phyloP scores from a whole-genome alignment of 805 yeast genomes.

The Clavispora asparagi region DNA sequence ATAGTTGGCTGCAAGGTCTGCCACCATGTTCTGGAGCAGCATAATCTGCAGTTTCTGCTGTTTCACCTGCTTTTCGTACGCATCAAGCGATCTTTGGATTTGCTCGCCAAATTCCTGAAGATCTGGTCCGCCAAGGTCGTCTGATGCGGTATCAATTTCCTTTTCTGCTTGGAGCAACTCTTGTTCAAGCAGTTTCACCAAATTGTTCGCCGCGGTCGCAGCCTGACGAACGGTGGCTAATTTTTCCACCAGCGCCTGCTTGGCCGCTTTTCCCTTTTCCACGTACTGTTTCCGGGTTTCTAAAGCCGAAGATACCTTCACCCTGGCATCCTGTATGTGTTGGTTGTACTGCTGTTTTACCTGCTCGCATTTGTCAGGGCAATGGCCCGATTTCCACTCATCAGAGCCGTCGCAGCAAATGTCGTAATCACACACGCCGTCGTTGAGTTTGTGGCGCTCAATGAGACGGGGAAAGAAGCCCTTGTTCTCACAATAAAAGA shows the following conservation, averaged over 20 bases:
- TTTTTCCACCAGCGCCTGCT: constrained; percentile 9
- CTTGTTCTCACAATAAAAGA: constrained; percentile 71
- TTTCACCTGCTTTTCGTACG: not conserved
- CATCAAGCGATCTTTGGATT: constrained; percentile 1
- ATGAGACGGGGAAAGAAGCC: constrained; percentile 64
- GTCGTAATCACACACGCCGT: constrained; percentile 88
- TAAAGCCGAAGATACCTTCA: constrained; percentile 18
- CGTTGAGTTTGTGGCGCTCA: constrained; percentile 67
- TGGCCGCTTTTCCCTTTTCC: constrained; percentile 15
- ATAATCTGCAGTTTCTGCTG: constrained; percentile 14
- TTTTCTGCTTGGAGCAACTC: not conserved
- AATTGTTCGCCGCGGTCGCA: constrained; percentile 1
- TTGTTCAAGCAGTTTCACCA: not conserved
- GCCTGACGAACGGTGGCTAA: constrained; percentile 1
- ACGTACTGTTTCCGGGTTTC: constrained; percentile 24
- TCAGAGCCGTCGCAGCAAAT: constrained; percentile 94
- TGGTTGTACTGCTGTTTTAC: constrained; percentile 37
- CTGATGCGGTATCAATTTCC: not conserved
- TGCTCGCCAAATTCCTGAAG: not conserved
- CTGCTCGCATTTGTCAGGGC: constrained; percentile 53
- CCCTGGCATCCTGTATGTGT: not conserved
- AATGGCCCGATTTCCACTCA: constrained; percentile 47
- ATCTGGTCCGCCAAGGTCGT: not conserved
- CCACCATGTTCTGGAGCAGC: constrained; percentile 43
- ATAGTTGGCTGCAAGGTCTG: constrained; percentile 50